These are phyloP conservation scores for Trifolium pratense DNA, from an alignment of 306 rosid genomes.

Conservation along the genomic window DNA sequence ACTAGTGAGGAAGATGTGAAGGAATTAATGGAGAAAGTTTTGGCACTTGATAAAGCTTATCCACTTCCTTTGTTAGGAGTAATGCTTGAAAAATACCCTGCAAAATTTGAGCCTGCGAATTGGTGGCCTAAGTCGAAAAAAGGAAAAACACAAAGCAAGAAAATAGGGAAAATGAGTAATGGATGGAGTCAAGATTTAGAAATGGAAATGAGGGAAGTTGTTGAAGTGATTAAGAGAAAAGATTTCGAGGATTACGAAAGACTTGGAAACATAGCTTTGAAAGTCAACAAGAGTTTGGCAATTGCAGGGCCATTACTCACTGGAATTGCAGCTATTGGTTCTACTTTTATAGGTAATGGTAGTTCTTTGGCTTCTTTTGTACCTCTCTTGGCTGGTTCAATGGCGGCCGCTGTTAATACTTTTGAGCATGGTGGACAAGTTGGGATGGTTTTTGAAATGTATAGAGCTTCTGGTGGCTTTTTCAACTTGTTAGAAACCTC, in stretches of 20 bases:
- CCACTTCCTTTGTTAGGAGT: slow-evolving; percentile 44
- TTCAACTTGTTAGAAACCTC: slow-evolving; percentile 54
- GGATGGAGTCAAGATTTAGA: slow-evolving; percentile 72
- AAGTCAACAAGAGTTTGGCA: slow-evolving; percentile 64
- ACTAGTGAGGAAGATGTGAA: slow-evolving; percentile 29
- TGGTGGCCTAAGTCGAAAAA: slow-evolving; percentile 38
- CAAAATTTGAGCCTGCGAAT: slow-evolving; percentile 32
- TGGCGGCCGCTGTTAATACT: slow-evolving; percentile 55
- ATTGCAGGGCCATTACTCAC: slow-evolving; percentile 74
- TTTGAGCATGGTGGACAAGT: slow-evolving; percentile 75
- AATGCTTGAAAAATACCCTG: slow-evolving; percentile 43
- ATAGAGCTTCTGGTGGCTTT: slow-evolving; percentile 59
- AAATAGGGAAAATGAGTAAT: slow-evolving; percentile 22
- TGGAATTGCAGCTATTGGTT: slow-evolving; percentile 66
- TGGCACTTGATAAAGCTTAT: slow-evolving; percentile 42
- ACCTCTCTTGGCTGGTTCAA: slow-evolving; percentile 62
- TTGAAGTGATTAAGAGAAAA: slow-evolving; percentile 55
- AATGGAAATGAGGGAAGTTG: slow-evolving; percentile 61
- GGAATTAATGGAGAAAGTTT: slow-evolving; percentile 35
- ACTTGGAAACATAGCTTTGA: slow-evolving; percentile 64
- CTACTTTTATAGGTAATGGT: slow-evolving; percentile 51
- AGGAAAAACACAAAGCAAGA: slow-evolving; percentile 6
- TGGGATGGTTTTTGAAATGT: slow-evolving; percentile 81
- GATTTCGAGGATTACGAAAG: slow-evolving; percentile 71
- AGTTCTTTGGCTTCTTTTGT: slow-evolving; percentile 34